Base-by-base conservation (phyloP, 306 rosid species). In the Vachellia collinsii region DNA sequence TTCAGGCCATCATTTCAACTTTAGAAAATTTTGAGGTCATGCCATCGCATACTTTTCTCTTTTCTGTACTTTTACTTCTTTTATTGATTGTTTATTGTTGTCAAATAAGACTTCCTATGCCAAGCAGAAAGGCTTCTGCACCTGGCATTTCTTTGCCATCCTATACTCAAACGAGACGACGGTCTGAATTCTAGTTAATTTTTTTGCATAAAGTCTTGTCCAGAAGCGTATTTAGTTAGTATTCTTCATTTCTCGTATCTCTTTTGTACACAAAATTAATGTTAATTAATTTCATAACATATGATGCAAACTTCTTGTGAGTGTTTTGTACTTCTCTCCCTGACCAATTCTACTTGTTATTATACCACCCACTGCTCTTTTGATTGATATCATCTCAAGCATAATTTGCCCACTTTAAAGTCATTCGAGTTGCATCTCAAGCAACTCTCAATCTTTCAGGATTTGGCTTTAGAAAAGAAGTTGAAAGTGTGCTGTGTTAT, bases 51-150 rank as follows among this genome's bases (percentile, higher is more conserved):
- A 76, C 90, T 82, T 76, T 77, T 76, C 87, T 94, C 42, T 89
- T 92, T 64, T 79, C 84, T 74, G 61, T 92, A 36, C 97, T 92
- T 82, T 48, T 89, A 72, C 81, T 92, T 56, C 87, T 94, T 86
- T 76, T 85, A 58, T 65, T 82, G 56, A 79, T 91, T 83, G 93
- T 92, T 78, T 85, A 92, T 80, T 79, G 77, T 81, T 77, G 87
- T 84, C 90, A 89, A 84, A 84, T 89, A 62, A 94, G 91, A 86
- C 85, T 94, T 62, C 97, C 97, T 23, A 85, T 91, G 97, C 90
- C 80, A 36, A 82, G 88, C 79, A 89, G 85, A 81, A 88, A 83
- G 79, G 70, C 69, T 74, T 78, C 88, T 56, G 75, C 81, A 74
- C 58, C 83, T 66, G 77, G 86, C 80, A 80, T 58, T 61, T 85